A percentile compares a stretch with the other conserved stretches of the same genome.
Evolutionary conservation across 305 asterid genomes (phyloP).

Genomic region (Solanum hybrid): DNA sequence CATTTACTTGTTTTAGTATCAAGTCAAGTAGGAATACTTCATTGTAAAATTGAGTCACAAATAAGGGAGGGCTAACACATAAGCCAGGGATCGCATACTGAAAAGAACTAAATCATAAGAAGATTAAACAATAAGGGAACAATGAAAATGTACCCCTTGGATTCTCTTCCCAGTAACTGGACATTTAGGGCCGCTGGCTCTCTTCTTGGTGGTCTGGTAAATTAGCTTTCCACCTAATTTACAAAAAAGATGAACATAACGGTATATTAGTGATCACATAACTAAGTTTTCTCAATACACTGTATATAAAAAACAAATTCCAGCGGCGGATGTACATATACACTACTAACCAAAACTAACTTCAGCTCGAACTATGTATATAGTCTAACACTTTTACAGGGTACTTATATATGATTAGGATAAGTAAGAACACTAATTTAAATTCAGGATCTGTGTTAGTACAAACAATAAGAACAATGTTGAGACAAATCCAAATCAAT

Average conservation of each 20-base stretch:
- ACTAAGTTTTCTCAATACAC: background rate
- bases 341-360: background rate
- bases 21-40: background rate
- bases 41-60: background rate
- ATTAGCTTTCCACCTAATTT: conserved; percentile 65
- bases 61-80: background rate
- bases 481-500: background rate
- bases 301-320: background rate
- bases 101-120: background rate
- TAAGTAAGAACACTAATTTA: background rate
- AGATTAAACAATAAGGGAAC: background rate
- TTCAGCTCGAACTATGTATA: background rate
- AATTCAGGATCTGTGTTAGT: background rate
- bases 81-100: background rate
- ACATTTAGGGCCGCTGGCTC: conserved; percentile 87
- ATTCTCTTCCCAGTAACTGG: conserved; percentile 87
- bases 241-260: background rate
- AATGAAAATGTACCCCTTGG: conserved; percentile 58
- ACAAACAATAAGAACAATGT: background rate
- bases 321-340: background rate
- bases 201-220: conserved; percentile 74
- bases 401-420: background rate
- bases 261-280: background rate
- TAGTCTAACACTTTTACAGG: background rate
- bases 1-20: background rate